Evolutionary conservation across 1,139 yeast species (phyloP).

Genomic region (Geotrichum citri-aurantii): DNA sequence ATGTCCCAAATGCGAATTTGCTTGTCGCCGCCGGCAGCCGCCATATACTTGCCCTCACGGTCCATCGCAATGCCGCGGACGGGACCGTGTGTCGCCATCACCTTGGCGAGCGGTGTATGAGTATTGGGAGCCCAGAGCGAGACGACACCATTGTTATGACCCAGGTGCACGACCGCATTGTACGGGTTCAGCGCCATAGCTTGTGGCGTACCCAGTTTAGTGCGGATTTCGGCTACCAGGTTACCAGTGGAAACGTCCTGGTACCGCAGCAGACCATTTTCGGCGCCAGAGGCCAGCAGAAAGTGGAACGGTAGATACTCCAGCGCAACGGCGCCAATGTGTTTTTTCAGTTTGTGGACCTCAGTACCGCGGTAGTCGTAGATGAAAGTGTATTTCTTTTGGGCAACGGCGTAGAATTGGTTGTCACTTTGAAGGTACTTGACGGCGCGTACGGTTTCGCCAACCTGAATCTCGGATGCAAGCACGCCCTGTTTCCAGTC

Average conservation of each 20-base stretch:
- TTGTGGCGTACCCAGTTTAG: constrained; percentile 85
- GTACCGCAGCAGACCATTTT: constrained; percentile 80
- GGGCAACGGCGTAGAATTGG: constrained; percentile 94
- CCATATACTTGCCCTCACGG: constrained; percentile 93
- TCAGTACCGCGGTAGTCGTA: constrained; percentile 90
- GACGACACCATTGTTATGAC: constrained; percentile 90
- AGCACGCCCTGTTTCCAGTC: constrained; percentile 90
- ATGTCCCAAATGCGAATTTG: constrained; percentile 90
- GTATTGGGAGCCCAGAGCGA: constrained; percentile 91
- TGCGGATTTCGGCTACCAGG: constrained; percentile 73
- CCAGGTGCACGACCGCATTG: constrained; percentile 92
- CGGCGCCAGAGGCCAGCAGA: constrained; percentile 79
- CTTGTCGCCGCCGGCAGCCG: constrained; percentile 83
- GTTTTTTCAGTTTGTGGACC: constrained; percentile 85
- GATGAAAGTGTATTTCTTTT: constrained; percentile 86
- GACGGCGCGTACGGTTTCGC: constrained; percentile 87
- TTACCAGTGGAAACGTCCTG: constrained; percentile 95
- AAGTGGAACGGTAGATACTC: constrained; percentile 93
- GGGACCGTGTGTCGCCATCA: constrained; percentile 81
- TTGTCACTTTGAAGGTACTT: constrained; percentile 79
- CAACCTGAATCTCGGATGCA: constrained; percentile 74
- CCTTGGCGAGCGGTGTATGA: constrained; percentile 77
- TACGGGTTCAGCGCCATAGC: constrained; percentile 88
- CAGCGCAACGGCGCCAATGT: constrained; percentile 72
- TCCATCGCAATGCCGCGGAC: constrained; percentile 80